phyloP scores from a whole-genome alignment of 805 yeast genomes.

The Cyberlindnera suaveolens region DNA sequence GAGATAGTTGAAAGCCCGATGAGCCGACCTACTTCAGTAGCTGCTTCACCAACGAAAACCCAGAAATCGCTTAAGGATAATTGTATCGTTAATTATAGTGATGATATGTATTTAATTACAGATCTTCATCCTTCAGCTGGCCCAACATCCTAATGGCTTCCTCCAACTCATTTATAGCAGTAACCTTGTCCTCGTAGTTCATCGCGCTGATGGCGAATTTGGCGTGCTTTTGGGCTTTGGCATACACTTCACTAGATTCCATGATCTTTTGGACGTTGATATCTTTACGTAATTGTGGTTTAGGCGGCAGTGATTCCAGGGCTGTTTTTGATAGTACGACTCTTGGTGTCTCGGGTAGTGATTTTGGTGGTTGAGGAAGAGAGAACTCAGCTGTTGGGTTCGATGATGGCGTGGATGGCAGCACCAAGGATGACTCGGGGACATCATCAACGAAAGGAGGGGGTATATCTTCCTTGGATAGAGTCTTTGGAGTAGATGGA shows the following conservation, averaged over 20 bases:
- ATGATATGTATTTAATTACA: too few relatives aligned
- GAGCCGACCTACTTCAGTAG: too few relatives aligned
- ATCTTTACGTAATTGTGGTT: slow-evolving; percentile 2
- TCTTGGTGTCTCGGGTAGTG: slow-evolving; percentile 1
- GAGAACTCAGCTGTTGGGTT: slow-evolving; percentile 1
- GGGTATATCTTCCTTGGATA: slow-evolving; percentile 1
- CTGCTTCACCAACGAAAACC: too few relatives aligned
- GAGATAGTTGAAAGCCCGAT: too few relatives aligned
- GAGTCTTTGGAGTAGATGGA: slow-evolving; percentile 10
- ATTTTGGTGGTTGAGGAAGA: slow-evolving; percentile 11
- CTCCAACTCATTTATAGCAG: slow-evolving; percentile 58
- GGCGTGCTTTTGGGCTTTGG: slow-evolving; percentile 60
- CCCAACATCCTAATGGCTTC: slow-evolving; percentile 42
- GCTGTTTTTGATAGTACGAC: neutral
- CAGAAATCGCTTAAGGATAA: too few relatives aligned
- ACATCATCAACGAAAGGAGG: neutral
- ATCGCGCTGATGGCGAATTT: slow-evolving; percentile 75
- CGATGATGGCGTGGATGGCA: slow-evolving; percentile 6
- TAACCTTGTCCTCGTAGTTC: slow-evolving; percentile 65
- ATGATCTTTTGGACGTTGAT: slow-evolving; percentile 42
- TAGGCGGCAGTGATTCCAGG: neutral
- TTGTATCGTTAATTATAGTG: too few relatives aligned
- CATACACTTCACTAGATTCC: slow-evolving; percentile 47
- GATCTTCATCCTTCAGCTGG: slow-evolving; percentile 2
- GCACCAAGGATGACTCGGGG: neutral